Base-by-base conservation (phyloP, 805 yeast genomes). In the Candida germanica region DNA sequence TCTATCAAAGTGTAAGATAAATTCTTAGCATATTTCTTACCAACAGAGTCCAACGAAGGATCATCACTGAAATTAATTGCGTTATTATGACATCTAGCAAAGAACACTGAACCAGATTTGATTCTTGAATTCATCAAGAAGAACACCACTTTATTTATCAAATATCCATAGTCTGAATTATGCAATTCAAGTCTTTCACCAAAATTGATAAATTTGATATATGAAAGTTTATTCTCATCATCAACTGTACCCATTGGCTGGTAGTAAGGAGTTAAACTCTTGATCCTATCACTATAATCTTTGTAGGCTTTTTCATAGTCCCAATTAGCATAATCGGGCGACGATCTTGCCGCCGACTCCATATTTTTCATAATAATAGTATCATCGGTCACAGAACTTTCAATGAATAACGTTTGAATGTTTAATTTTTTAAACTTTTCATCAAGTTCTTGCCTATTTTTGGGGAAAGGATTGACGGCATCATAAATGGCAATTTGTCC, bases 401-500 rank as follows among this genome's bases (percentile, higher is more conserved):
- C 99, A 40, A 93, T 87, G 58, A 89, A 93, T 36, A 93, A 59
- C 18, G 83, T 83, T 57, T 84, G 89, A 39, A 89, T 80, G 45
- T 79, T 77, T 41, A 73, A 66, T 29, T 66, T 62, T 6, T 66
- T 62, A 49, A 91, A 79, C 39, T 61, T 59, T 22, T 70, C 69
- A 18, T 73, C 74, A 25, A 91, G 60, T 20, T 72, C 74, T 6
- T 69, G 50, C 48, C 99, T 72, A 47, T 82, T 83, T 33, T 72
- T 69, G 14, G 82, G 77, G 31, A 83, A 64, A 5, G 93, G 95
- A 56, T 93, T 93, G 33, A 93, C 84, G 0, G 98, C 98, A 60
- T 93, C 99, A 59, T 86, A 93, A 15, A 93, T 86, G 4, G 95
- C 98, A 21, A 93, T 87, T 62, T 93, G 98, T 8, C 98, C 98